Evolutionary conservation across 192 early-diverging fungal species (phyloP).

Genomic region (Umbelopsis vinacea): DNA sequence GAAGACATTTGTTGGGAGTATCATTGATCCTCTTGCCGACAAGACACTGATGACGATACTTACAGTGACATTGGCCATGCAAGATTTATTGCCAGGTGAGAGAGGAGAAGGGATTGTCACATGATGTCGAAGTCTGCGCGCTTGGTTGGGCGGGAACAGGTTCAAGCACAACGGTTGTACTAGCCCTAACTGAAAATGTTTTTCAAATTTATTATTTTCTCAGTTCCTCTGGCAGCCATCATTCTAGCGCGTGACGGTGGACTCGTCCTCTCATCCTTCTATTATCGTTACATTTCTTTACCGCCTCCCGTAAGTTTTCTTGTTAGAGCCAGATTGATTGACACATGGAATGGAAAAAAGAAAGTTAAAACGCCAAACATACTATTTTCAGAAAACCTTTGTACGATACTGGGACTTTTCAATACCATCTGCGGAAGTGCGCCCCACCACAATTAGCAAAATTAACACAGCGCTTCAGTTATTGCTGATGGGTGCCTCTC

Average conservation of each 20-base stretch:
- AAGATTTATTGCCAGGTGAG: slow-evolving; percentile 74
- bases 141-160: no score
- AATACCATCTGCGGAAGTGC: slow-evolving; percentile 89
- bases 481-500: slow-evolving; percentile 72
- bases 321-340: background rate
- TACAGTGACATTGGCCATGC: slow-evolving; percentile 75
- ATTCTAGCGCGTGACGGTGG: slow-evolving; percentile 89
- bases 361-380: slow-evolving; percentile 17
- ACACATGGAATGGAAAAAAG: background rate
- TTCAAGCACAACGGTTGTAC: background rate
- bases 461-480: slow-evolving; percentile 91
- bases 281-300: slow-evolving; percentile 85
- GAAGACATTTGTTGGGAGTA: slow-evolving; percentile 85
- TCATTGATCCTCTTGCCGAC: slow-evolving; percentile 93
- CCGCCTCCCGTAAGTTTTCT: slow-evolving; percentile 70
- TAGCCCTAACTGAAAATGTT: slow-evolving; percentile 21
- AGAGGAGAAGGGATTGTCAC: background rate
- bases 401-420: slow-evolving; percentile 87
- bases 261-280: slow-evolving; percentile 77
- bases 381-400: slow-evolving; percentile 71
- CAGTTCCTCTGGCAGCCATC: slow-evolving; percentile 72
- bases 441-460: slow-evolving; percentile 88
- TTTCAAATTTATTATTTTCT: background rate
- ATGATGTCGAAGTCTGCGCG: background rate
- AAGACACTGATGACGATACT: slow-evolving; percentile 92